These are phyloP conservation scores for Microascus cirrosus DNA, from an alignment of 2,329 filamentous ascomycete genomes.

Conservation along the genomic window DNA sequence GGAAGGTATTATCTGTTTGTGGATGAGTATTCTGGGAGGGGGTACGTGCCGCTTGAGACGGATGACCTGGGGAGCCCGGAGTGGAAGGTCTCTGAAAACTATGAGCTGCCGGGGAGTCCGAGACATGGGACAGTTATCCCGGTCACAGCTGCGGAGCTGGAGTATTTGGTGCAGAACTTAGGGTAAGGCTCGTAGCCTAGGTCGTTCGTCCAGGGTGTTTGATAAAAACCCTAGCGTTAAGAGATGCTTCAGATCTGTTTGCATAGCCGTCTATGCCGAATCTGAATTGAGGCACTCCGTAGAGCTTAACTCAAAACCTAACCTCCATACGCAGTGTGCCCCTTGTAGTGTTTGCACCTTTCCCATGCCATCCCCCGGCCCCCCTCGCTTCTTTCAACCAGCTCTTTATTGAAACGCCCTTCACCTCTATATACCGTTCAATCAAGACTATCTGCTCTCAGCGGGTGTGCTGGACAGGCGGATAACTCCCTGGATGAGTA, in stretches of 20 bases:
- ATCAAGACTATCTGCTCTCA: too few relatives aligned
- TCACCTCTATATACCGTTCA: too few relatives aligned
- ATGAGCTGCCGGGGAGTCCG: slow-evolving; percentile 34
- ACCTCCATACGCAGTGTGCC: too few relatives aligned
- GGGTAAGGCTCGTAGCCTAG: neutral
- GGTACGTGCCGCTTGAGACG: slow-evolving; percentile 42
- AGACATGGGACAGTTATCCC: slow-evolving; percentile 43
- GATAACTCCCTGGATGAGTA: too few relatives aligned
- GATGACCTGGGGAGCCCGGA: slow-evolving; percentile 31
- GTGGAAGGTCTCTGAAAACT: slow-evolving; percentile 34
- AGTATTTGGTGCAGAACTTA: neutral
- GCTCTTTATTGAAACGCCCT: too few relatives aligned
- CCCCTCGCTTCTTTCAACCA: too few relatives aligned
- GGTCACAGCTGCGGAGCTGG: slow-evolving; percentile 33
- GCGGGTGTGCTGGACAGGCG: too few relatives aligned
- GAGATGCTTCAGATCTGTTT: neutral
- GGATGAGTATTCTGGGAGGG: slow-evolving; percentile 38
- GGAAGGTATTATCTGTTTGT: slow-evolving; percentile 45
- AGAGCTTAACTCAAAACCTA: too few relatives aligned
- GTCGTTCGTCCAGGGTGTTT: neutral
- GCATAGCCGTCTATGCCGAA: neutral
- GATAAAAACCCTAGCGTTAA: too few relatives aligned
- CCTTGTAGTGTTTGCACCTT: too few relatives aligned
- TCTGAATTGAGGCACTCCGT: too few relatives aligned
- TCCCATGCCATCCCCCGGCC: too few relatives aligned